Percentiles rank a stretch among this genome's conserved stretches.
Evolutionary conservation across 2,329 filamentous ascomycete genomes (phyloP).

Genomic region (Calonectria fujianensis): DNA sequence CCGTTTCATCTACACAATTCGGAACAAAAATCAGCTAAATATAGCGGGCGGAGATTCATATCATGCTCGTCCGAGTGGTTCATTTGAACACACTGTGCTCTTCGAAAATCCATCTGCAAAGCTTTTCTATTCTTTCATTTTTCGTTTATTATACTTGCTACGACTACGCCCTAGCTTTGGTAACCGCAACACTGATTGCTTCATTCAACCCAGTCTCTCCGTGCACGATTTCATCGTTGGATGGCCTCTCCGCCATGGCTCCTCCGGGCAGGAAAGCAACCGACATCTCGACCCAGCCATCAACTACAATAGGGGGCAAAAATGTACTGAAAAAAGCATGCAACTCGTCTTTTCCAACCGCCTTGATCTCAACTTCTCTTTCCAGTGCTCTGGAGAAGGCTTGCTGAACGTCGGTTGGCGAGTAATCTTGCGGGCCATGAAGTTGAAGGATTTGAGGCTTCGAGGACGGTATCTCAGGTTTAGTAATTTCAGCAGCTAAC

Average conservation of each 20-base stretch:
- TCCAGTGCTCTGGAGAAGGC: conserved; percentile 55
- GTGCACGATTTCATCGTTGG: conserved; percentile 46
- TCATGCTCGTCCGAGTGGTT: too few species aligned
- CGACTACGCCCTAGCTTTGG: conserved; percentile 1
- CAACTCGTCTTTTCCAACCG: conserved; percentile 54
- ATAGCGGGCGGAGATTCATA: too few species aligned
- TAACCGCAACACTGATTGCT: conserved; percentile 37
- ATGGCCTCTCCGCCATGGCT: conserved; percentile 44
- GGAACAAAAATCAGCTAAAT: too few species aligned
- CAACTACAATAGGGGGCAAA: conserved; percentile 51
- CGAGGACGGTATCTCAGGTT: conserved; percentile 38
- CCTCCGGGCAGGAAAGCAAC: conserved; percentile 56
- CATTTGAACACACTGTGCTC: too few species aligned
- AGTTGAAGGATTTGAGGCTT: conserved; percentile 58
- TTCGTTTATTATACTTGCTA: too few species aligned
- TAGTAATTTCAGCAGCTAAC: conserved; percentile 54
- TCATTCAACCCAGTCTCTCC: conserved; percentile 49
- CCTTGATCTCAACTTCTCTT: conserved; percentile 53
- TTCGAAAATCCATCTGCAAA: too few species aligned
- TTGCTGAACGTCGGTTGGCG: conserved; percentile 54
- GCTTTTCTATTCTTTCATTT: too few species aligned
- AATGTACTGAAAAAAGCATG: conserved; percentile 46
- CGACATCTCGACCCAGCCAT: conserved; percentile 58
- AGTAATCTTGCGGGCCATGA: conserved; percentile 56
- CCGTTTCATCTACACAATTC: too few species aligned